Conservation (phyloP, 345 rosid genomes). For the Eucalyptus erythrocorys region DNA sequence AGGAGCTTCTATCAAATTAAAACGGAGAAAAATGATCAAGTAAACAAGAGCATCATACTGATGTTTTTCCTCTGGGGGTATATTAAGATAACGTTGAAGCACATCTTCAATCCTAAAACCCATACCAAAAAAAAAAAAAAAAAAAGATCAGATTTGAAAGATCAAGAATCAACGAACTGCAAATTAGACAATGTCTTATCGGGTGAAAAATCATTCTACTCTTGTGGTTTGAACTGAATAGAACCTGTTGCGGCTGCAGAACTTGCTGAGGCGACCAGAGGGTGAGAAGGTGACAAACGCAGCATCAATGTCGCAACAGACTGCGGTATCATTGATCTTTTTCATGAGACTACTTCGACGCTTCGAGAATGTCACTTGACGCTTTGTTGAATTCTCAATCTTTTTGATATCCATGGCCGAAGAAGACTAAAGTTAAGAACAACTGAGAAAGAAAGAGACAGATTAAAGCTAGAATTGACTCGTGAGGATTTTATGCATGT, state of each 20-base stretch:
- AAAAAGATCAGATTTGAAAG: not conserved
- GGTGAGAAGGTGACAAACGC: conserved; percentile 1
- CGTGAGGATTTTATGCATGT: not conserved
- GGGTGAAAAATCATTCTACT: not conserved
- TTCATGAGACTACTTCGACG: not conserved
- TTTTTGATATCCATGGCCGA: not conserved
- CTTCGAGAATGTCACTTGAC: not conserved
- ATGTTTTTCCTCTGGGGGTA: not conserved
- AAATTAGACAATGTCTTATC: not conserved
- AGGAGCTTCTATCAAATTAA: not conserved
- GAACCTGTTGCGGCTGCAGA: not conserved
- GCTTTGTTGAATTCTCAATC: not conserved
- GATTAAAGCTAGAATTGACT: not conserved
- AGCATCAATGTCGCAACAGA: not conserved
- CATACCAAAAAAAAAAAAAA: too few species aligned
- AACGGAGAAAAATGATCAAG: not conserved
- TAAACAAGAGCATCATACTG: not conserved
- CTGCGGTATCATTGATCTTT: not conserved
- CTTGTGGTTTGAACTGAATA: not conserved
- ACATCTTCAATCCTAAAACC: conserved; percentile 1
- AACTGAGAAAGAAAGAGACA: not conserved
- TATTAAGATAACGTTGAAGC: not conserved
- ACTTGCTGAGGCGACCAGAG: not conserved
- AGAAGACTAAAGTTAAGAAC: not conserved
- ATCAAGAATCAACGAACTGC: not conserved